Percentiles rank a stretch among this genome's conserved stretches.
These are phyloP conservation scores for Malus hybrid DNA, from an alignment of 331 rosid genomes.

Conservation along the genomic window DNA sequence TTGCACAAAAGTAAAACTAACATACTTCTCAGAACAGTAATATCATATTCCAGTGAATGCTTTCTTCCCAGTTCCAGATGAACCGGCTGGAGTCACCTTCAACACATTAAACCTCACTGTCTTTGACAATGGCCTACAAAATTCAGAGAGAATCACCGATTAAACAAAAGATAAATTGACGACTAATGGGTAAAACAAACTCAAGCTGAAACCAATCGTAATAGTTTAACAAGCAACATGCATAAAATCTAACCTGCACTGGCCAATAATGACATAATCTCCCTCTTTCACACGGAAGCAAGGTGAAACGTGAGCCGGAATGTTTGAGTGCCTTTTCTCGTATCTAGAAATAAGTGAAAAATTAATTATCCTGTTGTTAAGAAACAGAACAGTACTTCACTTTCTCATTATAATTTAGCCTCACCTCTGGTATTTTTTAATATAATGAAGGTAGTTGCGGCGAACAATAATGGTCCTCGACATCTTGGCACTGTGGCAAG, in stretches of 20 bases:
- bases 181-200: background rate
- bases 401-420: background rate
- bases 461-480: constrained; percentile 58
- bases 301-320: constrained; percentile 62
- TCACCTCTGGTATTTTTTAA: constrained; percentile 66
- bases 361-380: background rate
- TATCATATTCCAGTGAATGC: constrained; percentile 53
- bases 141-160: background rate
- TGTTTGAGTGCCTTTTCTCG: constrained; percentile 70
- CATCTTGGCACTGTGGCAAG: constrained; percentile 80
- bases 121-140: constrained; percentile 61
- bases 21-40: background rate
- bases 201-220: background rate
- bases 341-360: constrained; percentile 20
- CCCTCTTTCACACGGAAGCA: constrained; percentile 77
- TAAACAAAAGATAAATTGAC: background rate
- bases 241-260: constrained; percentile 47
- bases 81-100: constrained; percentile 66
- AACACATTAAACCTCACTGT: constrained; percentile 63
- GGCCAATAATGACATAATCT: constrained; percentile 64
- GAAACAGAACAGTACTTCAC: background rate
- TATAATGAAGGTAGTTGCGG: constrained; percentile 58
- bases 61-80: constrained; percentile 54
- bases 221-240: background rate
- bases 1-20: constrained; percentile 12